Percentiles rank a stretch among this genome's conserved stretches.
These are phyloP conservation scores for Schoenoplectus triqueter DNA, from an alignment of 202 grass and related monocot species.

Conservation along the genomic window DNA sequence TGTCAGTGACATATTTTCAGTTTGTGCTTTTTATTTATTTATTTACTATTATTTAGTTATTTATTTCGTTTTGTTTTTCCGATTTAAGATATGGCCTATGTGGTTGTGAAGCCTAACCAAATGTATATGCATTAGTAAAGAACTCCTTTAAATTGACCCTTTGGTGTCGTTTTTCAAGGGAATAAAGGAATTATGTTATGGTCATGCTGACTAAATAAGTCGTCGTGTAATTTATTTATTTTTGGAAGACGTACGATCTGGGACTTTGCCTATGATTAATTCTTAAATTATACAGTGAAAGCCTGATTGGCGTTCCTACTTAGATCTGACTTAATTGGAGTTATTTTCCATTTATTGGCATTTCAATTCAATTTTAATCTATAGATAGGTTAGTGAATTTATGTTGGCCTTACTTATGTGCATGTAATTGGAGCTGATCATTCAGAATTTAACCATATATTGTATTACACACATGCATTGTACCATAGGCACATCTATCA, in stretches of 20 bases:
- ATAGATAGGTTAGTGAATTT: not conserved
- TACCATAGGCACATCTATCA: conserved; percentile 10
- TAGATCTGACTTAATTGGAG: conserved; percentile 12
- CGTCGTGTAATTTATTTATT: not conserved
- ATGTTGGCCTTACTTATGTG: not conserved
- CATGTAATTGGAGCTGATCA: conserved; percentile 11
- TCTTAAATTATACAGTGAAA: not conserved
- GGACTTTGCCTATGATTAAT: not conserved
- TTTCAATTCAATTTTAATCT: not conserved
- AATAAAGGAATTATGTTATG: not conserved
- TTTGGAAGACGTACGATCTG: not conserved
- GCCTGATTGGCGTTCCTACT: not conserved
- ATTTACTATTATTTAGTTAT: not conserved
- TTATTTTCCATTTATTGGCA: not conserved
- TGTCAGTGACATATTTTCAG: conserved; percentile 46
- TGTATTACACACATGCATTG: not conserved
- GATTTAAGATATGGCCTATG: not conserved
- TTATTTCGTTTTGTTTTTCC: not conserved
- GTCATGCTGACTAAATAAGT: not conserved
- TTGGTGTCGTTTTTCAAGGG: not conserved
- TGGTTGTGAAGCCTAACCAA: not conserved
- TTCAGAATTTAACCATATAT: not conserved
- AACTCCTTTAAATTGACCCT: not conserved
- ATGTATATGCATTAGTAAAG: not conserved
- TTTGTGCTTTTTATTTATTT: not conserved